Percentiles rank a stretch among this genome's conserved stretches.
Conservation (phyloP, 352 stramenopile species). For the Globisporangium parvum region DNA sequence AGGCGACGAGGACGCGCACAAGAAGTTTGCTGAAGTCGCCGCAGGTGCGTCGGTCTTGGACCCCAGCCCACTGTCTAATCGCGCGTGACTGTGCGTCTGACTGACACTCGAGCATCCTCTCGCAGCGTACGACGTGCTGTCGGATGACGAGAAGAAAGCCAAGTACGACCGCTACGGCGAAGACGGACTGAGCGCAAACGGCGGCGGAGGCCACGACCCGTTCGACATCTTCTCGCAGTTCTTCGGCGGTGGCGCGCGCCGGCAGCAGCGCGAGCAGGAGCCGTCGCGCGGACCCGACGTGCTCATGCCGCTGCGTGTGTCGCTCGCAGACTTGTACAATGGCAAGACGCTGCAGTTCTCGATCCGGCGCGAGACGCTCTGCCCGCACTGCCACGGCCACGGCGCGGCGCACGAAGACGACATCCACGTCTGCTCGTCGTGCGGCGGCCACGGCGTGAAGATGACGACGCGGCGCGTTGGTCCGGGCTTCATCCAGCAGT, state of each 20-base stretch:
- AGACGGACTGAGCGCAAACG: conserved; percentile 63
- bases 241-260: conserved; percentile 42
- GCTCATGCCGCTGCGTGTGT: conserved; percentile 89
- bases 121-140: conserved; percentile 88
- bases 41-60: conserved; percentile 28
- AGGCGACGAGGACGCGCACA: conserved; percentile 68
- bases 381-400: conserved; percentile 90
- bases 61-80: neutral
- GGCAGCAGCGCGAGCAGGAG: conserved; percentile 36
- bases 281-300: conserved; percentile 61
- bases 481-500: conserved; percentile 83
- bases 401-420: conserved; percentile 88
- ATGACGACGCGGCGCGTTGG: conserved; percentile 68
- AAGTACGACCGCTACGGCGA: conserved; percentile 91
- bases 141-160: conserved; percentile 83
- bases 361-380: conserved; percentile 91
- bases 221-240: conserved; percentile 83
- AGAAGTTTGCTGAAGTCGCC: conserved; percentile 87
- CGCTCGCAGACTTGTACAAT: conserved; percentile 96
- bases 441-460: conserved; percentile 92
- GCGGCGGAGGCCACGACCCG: conserved; percentile 47
- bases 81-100: neutral
- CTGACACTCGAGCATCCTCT: conserved; percentile 5
- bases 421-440: conserved; percentile 88
- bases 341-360: conserved; percentile 93